Percentiles rank a stretch among this genome's conserved stretches.
phyloP scores from a whole-genome alignment of 2,329 filamentous ascomycete genomes.

The Aquanectria penicillioides region DNA sequence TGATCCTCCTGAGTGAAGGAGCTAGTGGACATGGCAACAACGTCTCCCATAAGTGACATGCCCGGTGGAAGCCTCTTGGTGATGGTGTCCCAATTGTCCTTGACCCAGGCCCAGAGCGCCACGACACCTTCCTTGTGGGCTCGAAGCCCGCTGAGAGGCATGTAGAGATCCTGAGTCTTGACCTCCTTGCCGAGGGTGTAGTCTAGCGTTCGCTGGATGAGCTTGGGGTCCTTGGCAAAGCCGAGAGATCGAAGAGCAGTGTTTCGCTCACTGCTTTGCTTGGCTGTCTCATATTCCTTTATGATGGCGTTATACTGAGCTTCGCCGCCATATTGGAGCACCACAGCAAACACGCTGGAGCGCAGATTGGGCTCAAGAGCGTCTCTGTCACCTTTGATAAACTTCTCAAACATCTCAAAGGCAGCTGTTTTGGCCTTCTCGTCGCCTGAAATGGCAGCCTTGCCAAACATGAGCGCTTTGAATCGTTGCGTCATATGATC shows the following conservation, averaged over 20 bases:
- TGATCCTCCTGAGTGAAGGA: conserved; percentile 84
- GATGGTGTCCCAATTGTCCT: conserved; percentile 87
- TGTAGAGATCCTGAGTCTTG: conserved; percentile 94
- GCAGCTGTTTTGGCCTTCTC: conserved; percentile 80
- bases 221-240: conserved; percentile 77
- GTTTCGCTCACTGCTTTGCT: conserved; percentile 88
- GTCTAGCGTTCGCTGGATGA: conserved; percentile 83
- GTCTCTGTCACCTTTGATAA: conserved; percentile 78
- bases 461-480: conserved; percentile 90
- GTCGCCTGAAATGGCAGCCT: conserved; percentile 83
- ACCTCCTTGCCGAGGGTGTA: conserved; percentile 83
- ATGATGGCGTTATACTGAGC: conserved; percentile 49
- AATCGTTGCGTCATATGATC: conserved; percentile 94
- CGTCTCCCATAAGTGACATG: conserved; percentile 83
- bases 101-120: conserved; percentile 85
- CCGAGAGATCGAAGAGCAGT: conserved; percentile 87
- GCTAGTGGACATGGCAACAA: conserved; percentile 84
- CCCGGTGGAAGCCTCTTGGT: conserved; percentile 85
- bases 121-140: conserved; percentile 81
- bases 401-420: conserved; percentile 90
- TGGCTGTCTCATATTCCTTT: conserved; percentile 50
- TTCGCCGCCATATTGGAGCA: conserved; percentile 83
- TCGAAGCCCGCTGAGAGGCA: conserved; percentile 83
- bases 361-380: conserved; percentile 94
- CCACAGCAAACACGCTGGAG: conserved; percentile 86